Base-by-base conservation (phyloP, 495 filamentous ascomycete species). In the Podospora bellae-mahoneyi region DNA sequence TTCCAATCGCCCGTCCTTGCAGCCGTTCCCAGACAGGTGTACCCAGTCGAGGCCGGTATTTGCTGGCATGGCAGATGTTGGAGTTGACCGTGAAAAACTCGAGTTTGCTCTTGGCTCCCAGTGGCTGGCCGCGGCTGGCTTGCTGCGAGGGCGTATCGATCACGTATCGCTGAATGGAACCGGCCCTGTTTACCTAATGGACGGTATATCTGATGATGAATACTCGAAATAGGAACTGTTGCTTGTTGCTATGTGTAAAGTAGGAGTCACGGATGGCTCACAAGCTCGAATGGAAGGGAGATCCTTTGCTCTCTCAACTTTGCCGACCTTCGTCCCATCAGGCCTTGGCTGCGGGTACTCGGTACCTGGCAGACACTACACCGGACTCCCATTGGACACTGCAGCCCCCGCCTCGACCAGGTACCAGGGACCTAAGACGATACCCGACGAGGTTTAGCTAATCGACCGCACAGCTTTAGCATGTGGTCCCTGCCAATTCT, bases 11-110 rank as follows among this genome's bases (percentile, higher is more conserved):
- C 55, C 55, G 55, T 58, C 55, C 55, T 58, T 26, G 55, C 23
- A 58, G 55, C 55, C 55, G 55, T 58, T 58, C 23, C 55, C 55
- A 58, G 55, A 58, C 55, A 58, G 23, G 55, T 58, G 23, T 58
- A 20, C 55, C 55, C 55, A 58, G 55, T 58, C 55, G 55, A 58
- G 55, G 7, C 23, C 18, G 55, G 55, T 58, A 58, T 26, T 58
- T 58, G n/a, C n/a, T 58, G 55, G 23, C 55, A 58, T 58, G 55
- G 55, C 55, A 58, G 55, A 10, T 48, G 39, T 48, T 48, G 39
- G 39, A 48, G 6, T 48, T 48, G 39, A 16, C 39, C 13, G 13
- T 48, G 39, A 0, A 48, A 48, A 48, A 48, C 39, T 48, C 39
- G 39, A 16, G 39, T 32, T 32, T 48, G 39, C 39, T 48, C 39